Base-by-base conservation (phyloP, 2,329 filamentous ascomycete species). In the Simplicillium sp. region DNA sequence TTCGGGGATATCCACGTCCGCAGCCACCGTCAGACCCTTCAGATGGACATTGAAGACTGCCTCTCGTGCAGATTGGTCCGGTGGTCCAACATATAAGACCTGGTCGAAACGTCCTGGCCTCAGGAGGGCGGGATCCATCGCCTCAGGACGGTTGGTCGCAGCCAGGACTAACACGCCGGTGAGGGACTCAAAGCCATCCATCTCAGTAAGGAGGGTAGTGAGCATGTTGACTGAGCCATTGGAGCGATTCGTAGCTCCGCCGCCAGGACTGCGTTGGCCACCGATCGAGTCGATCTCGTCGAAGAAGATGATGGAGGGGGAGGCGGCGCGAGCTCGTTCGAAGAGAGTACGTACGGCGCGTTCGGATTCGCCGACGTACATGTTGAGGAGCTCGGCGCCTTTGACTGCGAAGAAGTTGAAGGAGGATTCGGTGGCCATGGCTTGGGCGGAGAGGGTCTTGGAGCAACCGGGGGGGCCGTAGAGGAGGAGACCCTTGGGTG, bases 301-400 rank as follows among this genome's bases (percentile, higher is more conserved):
- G 50, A 96, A 95, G 70, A 96, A 97, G 52, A 97, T 88, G 61
- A 96, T 90, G 57, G 85, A 88, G 1, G 90, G 90, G 39, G 82
- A 80, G 8, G 88, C 89, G n/a, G 83, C 81, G 34, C 84, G 75
- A 1, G 90, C 90, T 51, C 89, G 85, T 40, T 82, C 75, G 58
- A 97, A 96, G 1, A 96, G 77, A 41, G 87, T 84, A 31, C 90
- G 80, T 34, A 96, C 75, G 7, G 84, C 82, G 11, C 87, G 79
- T 64, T 97, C 90, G 2, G 88, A 90, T 60, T 97, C 90, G 46
- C 90, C 90, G 14, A 97, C 89, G 61, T 96, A 97, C 86, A 94
- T 95, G 64, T 88, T 94, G 45, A 95, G 80, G 11, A 96, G 75
- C 61, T 96, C 90, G 29, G 87, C 87, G 18, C 88, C 90, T 64